Conservation (phyloP, 2,329 filamentous ascomycete genomes). For the Xylariaceae sp. region DNA sequence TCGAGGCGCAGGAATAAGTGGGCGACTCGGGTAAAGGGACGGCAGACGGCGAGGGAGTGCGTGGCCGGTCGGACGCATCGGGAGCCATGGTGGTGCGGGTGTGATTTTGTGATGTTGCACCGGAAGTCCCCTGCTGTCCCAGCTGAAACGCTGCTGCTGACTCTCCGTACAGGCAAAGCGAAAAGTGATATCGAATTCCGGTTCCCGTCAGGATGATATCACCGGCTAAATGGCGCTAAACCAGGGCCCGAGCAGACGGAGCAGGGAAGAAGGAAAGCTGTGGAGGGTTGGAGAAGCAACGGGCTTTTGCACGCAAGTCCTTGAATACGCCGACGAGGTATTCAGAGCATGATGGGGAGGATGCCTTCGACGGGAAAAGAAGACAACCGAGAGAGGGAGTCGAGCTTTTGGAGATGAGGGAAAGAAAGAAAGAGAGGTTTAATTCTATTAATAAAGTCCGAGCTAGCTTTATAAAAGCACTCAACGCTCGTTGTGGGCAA, state of each 20-base stretch:
- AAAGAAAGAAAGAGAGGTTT: not conserved
- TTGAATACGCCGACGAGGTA: no score
- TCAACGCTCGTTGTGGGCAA: not conserved
- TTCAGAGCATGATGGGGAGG: no score
- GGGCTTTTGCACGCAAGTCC: no score
- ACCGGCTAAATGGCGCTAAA: conserved; percentile 5
- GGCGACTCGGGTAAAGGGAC: conserved; percentile 59
- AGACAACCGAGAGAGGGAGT: not conserved
- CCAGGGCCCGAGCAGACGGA: conserved; percentile 1
- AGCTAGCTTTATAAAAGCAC: not conserved
- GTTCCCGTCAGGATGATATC: not conserved
- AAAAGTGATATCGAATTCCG: no score
- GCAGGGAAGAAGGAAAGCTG: not conserved
- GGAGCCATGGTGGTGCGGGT: conserved; percentile 12
- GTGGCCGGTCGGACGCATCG: conserved; percentile 32
- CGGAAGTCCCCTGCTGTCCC: not conserved
- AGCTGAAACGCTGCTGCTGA: not conserved
- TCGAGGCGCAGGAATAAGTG: conserved; percentile 59
- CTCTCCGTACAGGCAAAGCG: not conserved
- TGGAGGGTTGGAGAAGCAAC: no score
- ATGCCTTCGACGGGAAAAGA: not conserved
- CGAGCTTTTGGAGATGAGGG: not conserved
- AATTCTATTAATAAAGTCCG: not conserved
- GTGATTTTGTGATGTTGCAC: not conserved
- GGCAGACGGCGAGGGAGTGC: conserved; percentile 50